Evolutionary conservation across 1,284 basidiomycete species (phyloP).

Genomic region (Singerocomus rubriflavus): DNA sequence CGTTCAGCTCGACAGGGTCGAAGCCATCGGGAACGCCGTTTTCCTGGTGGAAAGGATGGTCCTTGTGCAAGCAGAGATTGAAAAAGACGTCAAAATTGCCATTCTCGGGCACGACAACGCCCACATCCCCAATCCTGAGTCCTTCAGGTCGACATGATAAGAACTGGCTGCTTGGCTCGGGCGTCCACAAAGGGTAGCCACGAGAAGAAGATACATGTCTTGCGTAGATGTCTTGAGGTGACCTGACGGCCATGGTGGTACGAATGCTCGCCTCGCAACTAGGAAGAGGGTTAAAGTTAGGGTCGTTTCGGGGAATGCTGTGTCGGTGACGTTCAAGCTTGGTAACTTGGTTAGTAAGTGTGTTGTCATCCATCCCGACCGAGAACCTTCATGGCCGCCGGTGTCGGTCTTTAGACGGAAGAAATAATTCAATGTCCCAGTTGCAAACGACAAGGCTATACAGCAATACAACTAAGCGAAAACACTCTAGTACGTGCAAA

Average conservation of each 20-base stretch:
- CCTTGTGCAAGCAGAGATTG: slow-evolving; percentile 29
- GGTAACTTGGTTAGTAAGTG: slow-evolving; percentile 15
- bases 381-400: too few relatives aligned
- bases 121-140: slow-evolving; percentile 26
- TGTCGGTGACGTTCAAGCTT: slow-evolving; percentile 11
- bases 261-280: background rate
- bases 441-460: slow-evolving; percentile 11
- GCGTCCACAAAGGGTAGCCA: slow-evolving; percentile 35
- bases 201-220: slow-evolving; percentile 30
- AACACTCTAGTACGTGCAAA: background rate
- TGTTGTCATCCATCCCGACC: too few relatives aligned
- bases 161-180: slow-evolving; percentile 24
- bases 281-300: background rate
- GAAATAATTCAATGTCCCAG: slow-evolving; percentile 2
- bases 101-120: slow-evolving; percentile 23
- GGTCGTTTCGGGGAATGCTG: slow-evolving; percentile 5
- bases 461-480: slow-evolving; percentile 3
- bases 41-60: slow-evolving; percentile 13
- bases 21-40: slow-evolving; percentile 24
- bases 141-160: slow-evolving; percentile 22
- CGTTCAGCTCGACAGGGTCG: slow-evolving; percentile 13
- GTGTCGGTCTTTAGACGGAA: background rate
- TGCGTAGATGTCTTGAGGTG: slow-evolving; percentile 25
- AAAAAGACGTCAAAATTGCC: slow-evolving; percentile 35
- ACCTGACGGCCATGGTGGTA: slow-evolving; percentile 19